Evolutionary conservation across 306 rosid species (phyloP).

Genomic region (Malus fusca): DNA sequence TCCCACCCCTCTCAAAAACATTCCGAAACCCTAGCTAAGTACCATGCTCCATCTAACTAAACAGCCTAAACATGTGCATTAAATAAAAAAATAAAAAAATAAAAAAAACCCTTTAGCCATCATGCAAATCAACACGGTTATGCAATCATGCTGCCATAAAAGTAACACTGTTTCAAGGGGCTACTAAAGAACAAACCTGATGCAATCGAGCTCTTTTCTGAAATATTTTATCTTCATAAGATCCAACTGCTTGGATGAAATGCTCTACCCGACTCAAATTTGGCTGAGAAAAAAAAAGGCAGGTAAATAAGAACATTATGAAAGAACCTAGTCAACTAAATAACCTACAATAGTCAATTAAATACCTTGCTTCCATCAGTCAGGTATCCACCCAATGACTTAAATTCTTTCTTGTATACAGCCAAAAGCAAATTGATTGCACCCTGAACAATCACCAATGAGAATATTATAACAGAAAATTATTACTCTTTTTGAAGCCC

Average conservation of each 20-base stretch:
- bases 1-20: background rate
- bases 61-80: background rate
- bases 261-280: slow-evolving; percentile 70
- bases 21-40: background rate
- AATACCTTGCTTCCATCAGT: slow-evolving; percentile 81
- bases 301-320: background rate
- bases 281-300: slow-evolving; percentile 41
- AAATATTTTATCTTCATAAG: slow-evolving; percentile 81
- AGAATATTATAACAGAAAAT: background rate
- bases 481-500: background rate
- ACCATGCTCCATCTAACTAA: background rate
- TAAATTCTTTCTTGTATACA: slow-evolving; percentile 85
- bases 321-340: background rate
- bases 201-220: slow-evolving; percentile 83
- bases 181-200: slow-evolving; percentile 46
- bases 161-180: background rate
- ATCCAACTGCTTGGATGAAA: slow-evolving; percentile 92
- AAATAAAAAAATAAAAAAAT: background rate
- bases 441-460: slow-evolving; percentile 45
- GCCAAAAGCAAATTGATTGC: slow-evolving; percentile 88
- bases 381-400: slow-evolving; percentile 72
- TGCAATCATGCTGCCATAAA: background rate
- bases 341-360: background rate
- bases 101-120: background rate
- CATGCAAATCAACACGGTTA: background rate